A percentile compares a stretch with the other conserved stretches of the same genome.
These are phyloP conservation scores for Sugiyamaella sp. DNA, from an alignment of 1,139 yeast species.

Conservation along the genomic window DNA sequence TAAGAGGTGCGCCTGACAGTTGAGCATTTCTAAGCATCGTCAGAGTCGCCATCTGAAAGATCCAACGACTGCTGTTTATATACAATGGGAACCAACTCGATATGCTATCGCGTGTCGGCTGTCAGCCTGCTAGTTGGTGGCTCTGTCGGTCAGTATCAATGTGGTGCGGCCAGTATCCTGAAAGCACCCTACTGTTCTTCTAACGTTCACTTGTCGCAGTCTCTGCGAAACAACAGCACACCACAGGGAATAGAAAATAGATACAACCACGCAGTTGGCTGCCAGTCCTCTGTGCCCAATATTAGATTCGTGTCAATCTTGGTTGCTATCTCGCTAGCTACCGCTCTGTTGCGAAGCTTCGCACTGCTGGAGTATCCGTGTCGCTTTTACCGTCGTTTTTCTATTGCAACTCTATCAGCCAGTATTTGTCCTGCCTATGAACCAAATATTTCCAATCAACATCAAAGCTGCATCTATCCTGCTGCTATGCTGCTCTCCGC, in stretches of 20 bases:
- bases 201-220: too few relatives aligned
- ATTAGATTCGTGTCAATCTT: too few relatives aligned
- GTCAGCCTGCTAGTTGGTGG: not conserved
- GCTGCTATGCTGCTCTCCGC: not conserved
- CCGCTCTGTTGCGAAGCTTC: not conserved
- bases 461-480: slow-evolving; percentile 1
- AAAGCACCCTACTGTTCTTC: too few relatives aligned
- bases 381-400: not conserved
- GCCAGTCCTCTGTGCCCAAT: not conserved
- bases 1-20: slow-evolving; percentile 20
- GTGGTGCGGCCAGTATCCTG: too few relatives aligned
- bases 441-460: slow-evolving; percentile 2
- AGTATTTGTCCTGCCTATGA: not conserved
- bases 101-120: not conserved
- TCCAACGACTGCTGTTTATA: not conserved
- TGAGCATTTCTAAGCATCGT: slow-evolving; percentile 26
- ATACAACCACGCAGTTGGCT: too few relatives aligned
- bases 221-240: too few relatives aligned
- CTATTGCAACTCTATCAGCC: slow-evolving; percentile 1
- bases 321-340: not conserved
- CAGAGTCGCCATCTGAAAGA: slow-evolving; percentile 27
- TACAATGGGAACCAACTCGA: not conserved
- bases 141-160: too few relatives aligned
- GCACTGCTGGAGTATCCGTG: not conserved
- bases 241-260: too few relatives aligned